Conservation (phyloP, 2,329 filamentous ascomycete species). For the Endothia cerciana region DNA sequence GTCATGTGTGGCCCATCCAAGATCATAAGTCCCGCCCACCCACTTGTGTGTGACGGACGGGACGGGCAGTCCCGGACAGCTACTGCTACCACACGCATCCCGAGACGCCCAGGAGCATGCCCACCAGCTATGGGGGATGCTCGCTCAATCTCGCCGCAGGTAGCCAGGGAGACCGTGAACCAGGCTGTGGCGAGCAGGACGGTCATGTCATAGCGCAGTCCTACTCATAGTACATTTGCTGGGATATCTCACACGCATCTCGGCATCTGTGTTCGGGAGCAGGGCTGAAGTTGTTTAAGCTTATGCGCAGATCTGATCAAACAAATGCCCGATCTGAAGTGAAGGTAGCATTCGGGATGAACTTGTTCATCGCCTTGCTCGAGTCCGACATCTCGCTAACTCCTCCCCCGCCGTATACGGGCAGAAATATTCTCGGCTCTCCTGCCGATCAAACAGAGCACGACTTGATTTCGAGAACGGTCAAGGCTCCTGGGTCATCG, state of each 20-base stretch:
- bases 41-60: background rate
- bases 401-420: background rate
- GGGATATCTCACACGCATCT: background rate
- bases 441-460: background rate
- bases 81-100: background rate
- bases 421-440: background rate
- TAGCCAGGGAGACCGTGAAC: too few relatives aligned
- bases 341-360: background rate
- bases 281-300: background rate
- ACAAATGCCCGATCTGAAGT: background rate
- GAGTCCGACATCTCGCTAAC: background rate
- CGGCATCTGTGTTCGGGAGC: background rate
- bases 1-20: background rate
- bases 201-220: too few relatives aligned
- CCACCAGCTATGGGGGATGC: too few relatives aligned
- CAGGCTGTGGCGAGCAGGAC: background rate
- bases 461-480: background rate
- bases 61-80: too few relatives aligned
- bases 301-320: constrained; percentile 1
- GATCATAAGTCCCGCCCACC: too few relatives aligned
- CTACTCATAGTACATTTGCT: background rate
- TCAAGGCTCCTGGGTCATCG: background rate
- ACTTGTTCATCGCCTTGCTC: background rate
- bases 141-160: background rate
- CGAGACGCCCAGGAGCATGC: background rate